These are phyloP conservation scores for Coniosporium apollinis DNA, from an alignment of 495 filamentous ascomycete genomes.

Conservation along the genomic window DNA sequence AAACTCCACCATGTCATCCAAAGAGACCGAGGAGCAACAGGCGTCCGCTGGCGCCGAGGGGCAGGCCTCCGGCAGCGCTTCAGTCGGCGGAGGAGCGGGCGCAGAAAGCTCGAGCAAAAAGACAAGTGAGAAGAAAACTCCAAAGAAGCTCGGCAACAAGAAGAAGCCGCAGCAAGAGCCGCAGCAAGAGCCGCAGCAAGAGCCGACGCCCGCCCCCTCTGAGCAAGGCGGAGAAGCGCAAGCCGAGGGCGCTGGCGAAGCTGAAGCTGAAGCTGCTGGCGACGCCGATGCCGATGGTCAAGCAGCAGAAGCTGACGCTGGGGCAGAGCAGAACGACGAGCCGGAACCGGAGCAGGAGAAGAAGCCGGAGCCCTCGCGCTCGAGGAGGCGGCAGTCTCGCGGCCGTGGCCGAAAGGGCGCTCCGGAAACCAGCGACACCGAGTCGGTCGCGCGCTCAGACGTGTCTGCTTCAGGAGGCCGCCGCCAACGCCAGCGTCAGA, in stretches of 20 bases:
- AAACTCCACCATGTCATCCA: slow-evolving; percentile 13
- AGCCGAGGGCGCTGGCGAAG: slow-evolving; percentile 17
- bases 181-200: slow-evolving; percentile 16
- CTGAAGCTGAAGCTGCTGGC: slow-evolving; percentile 10
- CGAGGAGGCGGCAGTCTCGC: slow-evolving; percentile 23
- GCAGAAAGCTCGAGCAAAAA: slow-evolving; percentile 17
- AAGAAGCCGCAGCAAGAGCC: slow-evolving; percentile 7
- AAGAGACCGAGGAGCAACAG: slow-evolving; percentile 19
- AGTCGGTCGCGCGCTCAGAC: slow-evolving; percentile 22
- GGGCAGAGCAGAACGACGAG: slow-evolving; percentile 12
- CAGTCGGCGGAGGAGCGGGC: slow-evolving; percentile 13
- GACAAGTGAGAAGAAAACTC: slow-evolving; percentile 22
- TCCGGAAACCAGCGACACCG: slow-evolving; percentile 17
- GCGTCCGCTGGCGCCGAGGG: slow-evolving; percentile 21
- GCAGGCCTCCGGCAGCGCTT: slow-evolving; percentile 17
- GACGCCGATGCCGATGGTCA: slow-evolving; percentile 14
- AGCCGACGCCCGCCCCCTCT: slow-evolving; percentile 23
- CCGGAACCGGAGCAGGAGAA: slow-evolving; percentile 15
- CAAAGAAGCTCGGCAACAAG: slow-evolving; percentile 26
- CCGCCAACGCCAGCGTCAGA: slow-evolving; percentile 21
- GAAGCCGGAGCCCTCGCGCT: slow-evolving; percentile 11
- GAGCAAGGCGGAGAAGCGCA: slow-evolving; percentile 17
- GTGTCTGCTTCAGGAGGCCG: slow-evolving; percentile 21
- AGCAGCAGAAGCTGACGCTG: slow-evolving; percentile 11
- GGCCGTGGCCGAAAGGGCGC: slow-evolving; percentile 20